Percentiles rank a stretch among this genome's conserved stretches.
Evolutionary conservation across 192 early-diverging fungal genomes (phyloP).

Genomic region (Podila minutissima): DNA sequence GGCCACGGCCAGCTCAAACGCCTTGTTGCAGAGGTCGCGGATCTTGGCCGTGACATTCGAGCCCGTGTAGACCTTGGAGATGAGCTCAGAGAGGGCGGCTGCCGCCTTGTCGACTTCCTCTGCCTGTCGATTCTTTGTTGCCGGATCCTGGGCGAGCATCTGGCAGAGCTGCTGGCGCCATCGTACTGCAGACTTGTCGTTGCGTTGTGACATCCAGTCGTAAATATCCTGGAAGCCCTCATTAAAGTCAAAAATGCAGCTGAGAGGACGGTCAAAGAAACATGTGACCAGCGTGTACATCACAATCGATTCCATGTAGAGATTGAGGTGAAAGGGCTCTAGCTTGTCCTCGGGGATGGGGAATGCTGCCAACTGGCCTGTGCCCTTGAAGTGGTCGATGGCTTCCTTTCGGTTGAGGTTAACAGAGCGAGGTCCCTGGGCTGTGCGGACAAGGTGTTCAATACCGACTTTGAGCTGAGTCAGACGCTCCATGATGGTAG

Average conservation of each 20-base stretch:
- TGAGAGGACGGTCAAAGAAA: conserved; percentile 37
- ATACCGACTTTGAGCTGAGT: conserved; percentile 27
- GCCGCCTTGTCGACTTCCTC: conserved; percentile 18
- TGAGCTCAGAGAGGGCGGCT: conserved; percentile 2
- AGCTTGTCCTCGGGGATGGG: conserved; percentile 12
- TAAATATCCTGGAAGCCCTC: conserved; percentile 39
- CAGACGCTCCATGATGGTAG: conserved; percentile 31
- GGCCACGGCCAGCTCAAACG: conserved; percentile 35
- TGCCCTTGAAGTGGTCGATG: conserved; percentile 22
- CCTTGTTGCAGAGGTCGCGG: conserved; percentile 26
- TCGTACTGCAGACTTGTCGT: conserved; percentile 25
- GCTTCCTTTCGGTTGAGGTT: conserved; percentile 31
- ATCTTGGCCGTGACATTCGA: conserved; percentile 25
- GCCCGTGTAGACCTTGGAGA: conserved; percentile 22
- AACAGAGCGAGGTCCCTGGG: conserved; percentile 23
- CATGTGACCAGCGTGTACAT: conserved; percentile 17
- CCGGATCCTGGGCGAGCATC: conserved; percentile 40
- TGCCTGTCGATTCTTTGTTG: conserved; percentile 23
- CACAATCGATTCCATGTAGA: conserved; percentile 39
- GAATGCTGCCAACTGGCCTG: conserved; percentile 15
- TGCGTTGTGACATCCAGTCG: conserved; percentile 37
- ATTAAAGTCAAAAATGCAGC: conserved; percentile 44
- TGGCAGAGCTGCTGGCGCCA: conserved; percentile 49
- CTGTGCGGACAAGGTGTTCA: conserved; percentile 38
- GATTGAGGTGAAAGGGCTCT: conserved; percentile 39